These are phyloP conservation scores for Gamarada debralockiae DNA, from an alignment of 495 filamentous ascomycete genomes.

Conservation along the genomic window DNA sequence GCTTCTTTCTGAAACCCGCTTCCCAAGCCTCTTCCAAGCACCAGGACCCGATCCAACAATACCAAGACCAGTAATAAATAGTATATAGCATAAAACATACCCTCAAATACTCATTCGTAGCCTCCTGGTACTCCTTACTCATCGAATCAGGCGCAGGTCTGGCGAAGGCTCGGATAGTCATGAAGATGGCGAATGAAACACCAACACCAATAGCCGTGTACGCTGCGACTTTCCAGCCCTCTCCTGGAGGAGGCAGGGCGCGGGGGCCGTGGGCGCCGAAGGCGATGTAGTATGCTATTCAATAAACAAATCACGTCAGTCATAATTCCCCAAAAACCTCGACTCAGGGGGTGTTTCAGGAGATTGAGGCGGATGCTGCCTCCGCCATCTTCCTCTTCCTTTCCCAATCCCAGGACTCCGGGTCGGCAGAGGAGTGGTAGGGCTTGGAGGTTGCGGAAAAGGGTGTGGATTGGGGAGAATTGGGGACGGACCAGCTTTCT, in stretches of 20 bases:
- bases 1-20: background rate
- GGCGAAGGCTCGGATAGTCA: constrained; percentile 57
- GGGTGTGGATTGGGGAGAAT: background rate
- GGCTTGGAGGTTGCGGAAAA: background rate
- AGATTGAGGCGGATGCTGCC: background rate
- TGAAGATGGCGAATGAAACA: constrained; percentile 62
- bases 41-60: too few species aligned
- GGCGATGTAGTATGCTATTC: constrained; percentile 93
- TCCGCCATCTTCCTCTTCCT: background rate
- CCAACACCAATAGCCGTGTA: constrained; percentile 63
- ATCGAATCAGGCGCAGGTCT: constrained; percentile 75
- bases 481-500: constrained; percentile 91
- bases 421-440: background rate
- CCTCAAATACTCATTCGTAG: constrained; percentile 84
- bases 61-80: too few species aligned
- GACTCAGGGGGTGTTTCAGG: background rate
- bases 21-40: background rate
- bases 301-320: background rate
- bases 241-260: constrained; percentile 72
- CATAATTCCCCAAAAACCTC: background rate
- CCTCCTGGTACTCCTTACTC: constrained; percentile 93
- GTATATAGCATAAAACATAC: constrained; percentile 40
- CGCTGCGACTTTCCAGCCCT: constrained; percentile 66
- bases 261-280: constrained; percentile 96
- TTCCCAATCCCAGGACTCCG: too few species aligned